Evolutionary conservation across 108 stramenopile genomes (phyloP), one percentile per base, ranked within the genome.

Genomic region (Cyclotella baltica): DNA sequence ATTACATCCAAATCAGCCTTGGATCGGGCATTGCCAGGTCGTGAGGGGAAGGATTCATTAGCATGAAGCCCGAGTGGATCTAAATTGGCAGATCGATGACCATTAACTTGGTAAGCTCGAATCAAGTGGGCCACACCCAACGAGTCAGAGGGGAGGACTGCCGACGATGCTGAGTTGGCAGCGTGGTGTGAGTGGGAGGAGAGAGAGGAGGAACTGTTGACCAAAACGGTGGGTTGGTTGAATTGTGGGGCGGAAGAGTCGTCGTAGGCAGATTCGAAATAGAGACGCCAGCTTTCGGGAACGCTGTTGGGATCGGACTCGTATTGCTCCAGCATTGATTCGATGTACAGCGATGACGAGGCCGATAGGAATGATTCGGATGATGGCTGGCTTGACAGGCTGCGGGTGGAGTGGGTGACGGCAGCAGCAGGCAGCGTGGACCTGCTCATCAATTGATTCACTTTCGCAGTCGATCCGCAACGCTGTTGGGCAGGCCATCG

Each of bases 31-130:
- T 88, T 83, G 28, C 77, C 83, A 4, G 93, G 95, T 19, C 93
- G 89, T 43, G 69, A 84, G 46, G 96, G 96, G 84, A 96, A 96
- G 31, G 92, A 78, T 35, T 92, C 90, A 25, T 73, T 77, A 36
- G 85, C 82, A 86, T 96, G 90, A 47, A 98, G 46, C 16, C 93
- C 94, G 35, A 99, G 84, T 22, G 99, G 99, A 84, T 99, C 99
- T 47, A 99, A 78, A 59, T 96, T 88, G 72, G 98, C 98, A 3
- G 88, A 93, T 68, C 92, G 86, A 78, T 99, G 99, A 13, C 99
- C 99, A 58, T 96, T 96, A 15, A 96, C 95, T 87, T 99, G 98
- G 67, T 97, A 99, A 47, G 99, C 88, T 37, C 98, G 94, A 78
- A 99, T 98, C n/a, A 99, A 73, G 78, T 99, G 98, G 3, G 96